These are phyloP conservation scores for Rhizoctonia solani DNA, from an alignment of 1,284 basidiomycete species.

Conservation along the genomic window DNA sequence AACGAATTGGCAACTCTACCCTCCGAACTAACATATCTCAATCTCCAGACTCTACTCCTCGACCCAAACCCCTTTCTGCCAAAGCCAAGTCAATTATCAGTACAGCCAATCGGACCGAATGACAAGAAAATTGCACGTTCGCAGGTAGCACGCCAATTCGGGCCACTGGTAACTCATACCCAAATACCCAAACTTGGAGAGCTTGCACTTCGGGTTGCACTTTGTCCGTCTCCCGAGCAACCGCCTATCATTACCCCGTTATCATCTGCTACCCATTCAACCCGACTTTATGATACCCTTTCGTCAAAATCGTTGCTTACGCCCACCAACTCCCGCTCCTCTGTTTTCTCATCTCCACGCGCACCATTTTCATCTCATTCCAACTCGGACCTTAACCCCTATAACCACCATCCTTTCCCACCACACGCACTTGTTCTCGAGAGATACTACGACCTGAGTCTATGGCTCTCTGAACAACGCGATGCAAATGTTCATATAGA, in stretches of 20 bases:
- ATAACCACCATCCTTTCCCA: not conserved
- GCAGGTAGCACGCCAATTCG: too few species aligned
- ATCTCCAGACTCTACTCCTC: constrained; percentile 21
- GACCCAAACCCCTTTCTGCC: constrained; percentile 29
- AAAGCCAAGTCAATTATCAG: not conserved
- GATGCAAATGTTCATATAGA: not conserved
- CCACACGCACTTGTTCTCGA: constrained; percentile 7
- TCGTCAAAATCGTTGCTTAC: not conserved
- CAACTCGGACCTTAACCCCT: not conserved
- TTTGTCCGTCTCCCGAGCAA: not conserved
- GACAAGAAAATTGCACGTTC: too few species aligned
- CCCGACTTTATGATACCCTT: not conserved
- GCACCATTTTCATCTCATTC: not conserved
- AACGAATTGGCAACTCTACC: constrained; percentile 21
- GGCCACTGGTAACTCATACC: not conserved
- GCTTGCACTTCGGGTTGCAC: constrained; percentile 10
- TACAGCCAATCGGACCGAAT: not conserved
- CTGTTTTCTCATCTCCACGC: not conserved
- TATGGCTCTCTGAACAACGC: not conserved
- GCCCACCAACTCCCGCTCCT: constrained; percentile 10
- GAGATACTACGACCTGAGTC: not conserved
- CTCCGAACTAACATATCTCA: constrained; percentile 7
- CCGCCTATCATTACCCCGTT: not conserved
- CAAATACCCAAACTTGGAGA: constrained; percentile 10
- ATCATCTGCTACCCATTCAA: not conserved